These are phyloP conservation scores for Aquilaria sinensis DNA, from an alignment of 345 rosid species.

Conservation along the genomic window DNA sequence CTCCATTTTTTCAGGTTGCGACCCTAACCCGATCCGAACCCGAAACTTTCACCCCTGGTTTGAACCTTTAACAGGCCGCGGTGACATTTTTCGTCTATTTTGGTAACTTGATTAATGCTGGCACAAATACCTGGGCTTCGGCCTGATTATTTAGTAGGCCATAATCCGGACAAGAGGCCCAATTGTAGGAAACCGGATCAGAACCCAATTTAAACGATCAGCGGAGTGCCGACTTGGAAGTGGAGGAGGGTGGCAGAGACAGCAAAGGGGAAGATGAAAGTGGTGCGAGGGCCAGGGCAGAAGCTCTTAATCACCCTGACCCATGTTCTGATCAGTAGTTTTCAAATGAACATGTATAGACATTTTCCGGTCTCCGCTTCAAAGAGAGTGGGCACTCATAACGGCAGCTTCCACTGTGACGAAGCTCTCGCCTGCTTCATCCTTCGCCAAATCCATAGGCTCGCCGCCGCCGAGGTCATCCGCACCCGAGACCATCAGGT, in stretches of 20 bases:
- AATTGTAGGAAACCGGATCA: too few species aligned
- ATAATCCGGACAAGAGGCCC: too few species aligned
- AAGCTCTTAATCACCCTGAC: background rate
- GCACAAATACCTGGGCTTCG: too few species aligned
- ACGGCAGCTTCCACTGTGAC: constrained; percentile 89
- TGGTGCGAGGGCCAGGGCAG: background rate
- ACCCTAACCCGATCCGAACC: too few species aligned
- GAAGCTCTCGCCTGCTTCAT: constrained; percentile 93
- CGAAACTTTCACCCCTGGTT: too few species aligned
- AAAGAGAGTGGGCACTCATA: constrained; percentile 79
- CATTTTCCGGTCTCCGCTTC: background rate
- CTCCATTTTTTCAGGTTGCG: too few species aligned
- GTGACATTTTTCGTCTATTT: too few species aligned
- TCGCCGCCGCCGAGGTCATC: constrained; percentile 59
- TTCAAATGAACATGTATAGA: background rate
- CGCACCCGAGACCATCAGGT: constrained; percentile 82
- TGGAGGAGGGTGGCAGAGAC: background rate
- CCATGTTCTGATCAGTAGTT: background rate
- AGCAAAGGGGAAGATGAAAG: constrained; percentile 5
- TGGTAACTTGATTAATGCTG: too few species aligned
- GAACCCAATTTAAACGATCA: too few species aligned
- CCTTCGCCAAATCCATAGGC: constrained; percentile 71
- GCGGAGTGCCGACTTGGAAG: too few species aligned
- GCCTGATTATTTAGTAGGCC: too few species aligned
- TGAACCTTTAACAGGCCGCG: too few species aligned